Base-by-base conservation (phyloP, 1,139 yeast species). In the Yamadazyma trypodendri region DNA sequence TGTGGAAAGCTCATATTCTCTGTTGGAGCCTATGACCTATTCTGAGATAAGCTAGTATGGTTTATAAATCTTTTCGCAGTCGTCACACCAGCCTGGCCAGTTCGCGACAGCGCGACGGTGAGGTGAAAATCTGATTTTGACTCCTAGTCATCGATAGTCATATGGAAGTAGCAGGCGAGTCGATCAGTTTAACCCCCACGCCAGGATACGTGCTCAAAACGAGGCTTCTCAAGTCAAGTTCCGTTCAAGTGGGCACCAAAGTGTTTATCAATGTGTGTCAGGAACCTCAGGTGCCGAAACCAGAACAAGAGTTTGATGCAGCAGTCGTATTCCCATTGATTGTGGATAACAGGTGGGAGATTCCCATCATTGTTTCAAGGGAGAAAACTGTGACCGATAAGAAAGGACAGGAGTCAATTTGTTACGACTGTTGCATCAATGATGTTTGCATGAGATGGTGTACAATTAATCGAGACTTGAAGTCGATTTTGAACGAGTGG, bases 191-290 rank as follows among this genome's bases (percentile, higher is more conserved):
- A 11, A 40, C n/a, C n/a, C 88, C 89, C 0, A 59, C 51, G 11
- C 79, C 86, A 0, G 81, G 79, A 10, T 83, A 82, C 54, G 92
- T 82, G 12, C 68, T 84, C 30, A 84, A 84, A 55, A 72, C 87
- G 0, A 60, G 68, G 40, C 61, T 81, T 2, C 61, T 74, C 16
- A 51, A 51, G 14, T 52, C 63, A 31, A 34, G 49, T 2, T 32
- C 44, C 31, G 56, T 48, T 43, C 51, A 52, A 24, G 52, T 63
- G 2, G 73, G 77, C 0, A 70, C 79, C 3, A 89, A 89, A 54
- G 75, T 84, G n/a, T 89, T 89, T 56, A 68, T 88, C 37, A 89
- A 89, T 56, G 65, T 87, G 0, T 85, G 95, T 51, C 77, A n/a
- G n/a, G n/a, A n/a, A n/a, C n/a, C n/a, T n/a, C n/a, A 74, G 27